These are phyloP conservation scores for Euryodendron excelsum DNA, from an alignment of 148 eudicot genomes.

Conservation along the genomic window DNA sequence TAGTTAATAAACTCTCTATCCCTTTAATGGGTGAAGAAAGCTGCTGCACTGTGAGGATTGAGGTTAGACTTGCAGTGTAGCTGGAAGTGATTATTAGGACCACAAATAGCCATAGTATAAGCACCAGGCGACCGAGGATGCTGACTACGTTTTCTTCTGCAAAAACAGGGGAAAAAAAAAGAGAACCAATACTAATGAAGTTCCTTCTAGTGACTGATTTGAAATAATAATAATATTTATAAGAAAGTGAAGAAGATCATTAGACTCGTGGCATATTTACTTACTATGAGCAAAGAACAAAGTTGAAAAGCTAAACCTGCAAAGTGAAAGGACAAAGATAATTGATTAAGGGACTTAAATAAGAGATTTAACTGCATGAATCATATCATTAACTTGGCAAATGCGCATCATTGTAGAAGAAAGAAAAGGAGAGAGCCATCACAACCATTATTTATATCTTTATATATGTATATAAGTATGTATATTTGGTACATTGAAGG, in stretches of 20 bases:
- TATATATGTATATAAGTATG: too few relatives aligned
- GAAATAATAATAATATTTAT: too few relatives aligned
- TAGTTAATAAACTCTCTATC: conserved; percentile 43
- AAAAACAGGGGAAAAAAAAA: background rate
- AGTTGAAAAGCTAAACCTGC: conserved; percentile 83
- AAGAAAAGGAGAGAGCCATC: too few relatives aligned
- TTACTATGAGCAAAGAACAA: conserved; percentile 69
- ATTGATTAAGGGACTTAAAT: background rate
- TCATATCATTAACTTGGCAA: too few relatives aligned
- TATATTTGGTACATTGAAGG: too few relatives aligned
- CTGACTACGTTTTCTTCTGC: conserved; percentile 65
- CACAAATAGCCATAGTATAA: conserved; percentile 65
- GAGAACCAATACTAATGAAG: background rate
- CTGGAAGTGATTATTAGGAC: conserved; percentile 67
- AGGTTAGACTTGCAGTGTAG: conserved; percentile 70
- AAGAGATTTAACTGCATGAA: too few relatives aligned
- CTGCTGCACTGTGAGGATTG: conserved; percentile 67
- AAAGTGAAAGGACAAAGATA: conserved; percentile 24
- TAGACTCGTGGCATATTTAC: conserved; percentile 15
- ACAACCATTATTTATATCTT: too few relatives aligned
- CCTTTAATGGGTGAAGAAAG: conserved; percentile 64
- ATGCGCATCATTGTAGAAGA: too few relatives aligned
- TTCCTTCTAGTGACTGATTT: background rate
- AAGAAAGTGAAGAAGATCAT: background rate
- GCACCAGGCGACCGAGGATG: conserved; percentile 61